Percentiles rank a stretch among this genome's conserved stretches.
Evolutionary conservation across 169 alveolate species (phyloP).

Genomic region (Plasmodium malariae): DNA sequence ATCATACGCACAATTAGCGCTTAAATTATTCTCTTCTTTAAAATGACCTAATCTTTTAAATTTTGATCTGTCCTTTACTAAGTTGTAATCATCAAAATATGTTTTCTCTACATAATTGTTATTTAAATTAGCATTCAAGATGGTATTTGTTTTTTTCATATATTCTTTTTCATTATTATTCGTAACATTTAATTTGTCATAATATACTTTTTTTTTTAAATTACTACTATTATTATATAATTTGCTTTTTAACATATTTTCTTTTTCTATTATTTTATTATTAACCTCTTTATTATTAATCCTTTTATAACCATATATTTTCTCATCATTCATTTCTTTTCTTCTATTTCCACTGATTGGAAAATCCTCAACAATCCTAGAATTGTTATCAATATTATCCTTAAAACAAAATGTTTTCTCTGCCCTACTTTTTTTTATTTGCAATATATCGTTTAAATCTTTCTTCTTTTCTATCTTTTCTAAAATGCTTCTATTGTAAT

Average conservation of each 20-base stretch:
- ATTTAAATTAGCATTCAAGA: conserved; percentile 13
- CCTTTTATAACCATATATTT: conserved; percentile 27
- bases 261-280: conserved; percentile 24
- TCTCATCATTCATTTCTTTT: conserved; percentile 33
- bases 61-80: conserved; percentile 43
- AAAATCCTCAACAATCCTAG: background rate
- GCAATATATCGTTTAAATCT: conserved; percentile 19
- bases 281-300: conserved; percentile 24
- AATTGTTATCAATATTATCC: background rate
- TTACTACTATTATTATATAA: conserved; percentile 22
- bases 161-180: conserved; percentile 54
- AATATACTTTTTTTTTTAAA: conserved; percentile 44
- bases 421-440: conserved; percentile 44
- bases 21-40: conserved; percentile 43
- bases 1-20: conserved; percentile 7
- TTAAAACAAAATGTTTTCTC: conserved; percentile 11
- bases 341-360: conserved; percentile 27
- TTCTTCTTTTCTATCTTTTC: conserved; percentile 17
- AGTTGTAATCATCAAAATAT: conserved; percentile 18
- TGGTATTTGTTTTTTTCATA: conserved; percentile 11
- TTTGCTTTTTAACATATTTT: conserved; percentile 36
- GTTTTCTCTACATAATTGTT: conserved; percentile 37
- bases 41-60: conserved; percentile 32
- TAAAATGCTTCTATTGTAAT: conserved; percentile 10
- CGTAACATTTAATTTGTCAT: conserved; percentile 29